Evolutionary conservation across 305 asterid species (phyloP).

Genomic region (Solanum chacoense): DNA sequence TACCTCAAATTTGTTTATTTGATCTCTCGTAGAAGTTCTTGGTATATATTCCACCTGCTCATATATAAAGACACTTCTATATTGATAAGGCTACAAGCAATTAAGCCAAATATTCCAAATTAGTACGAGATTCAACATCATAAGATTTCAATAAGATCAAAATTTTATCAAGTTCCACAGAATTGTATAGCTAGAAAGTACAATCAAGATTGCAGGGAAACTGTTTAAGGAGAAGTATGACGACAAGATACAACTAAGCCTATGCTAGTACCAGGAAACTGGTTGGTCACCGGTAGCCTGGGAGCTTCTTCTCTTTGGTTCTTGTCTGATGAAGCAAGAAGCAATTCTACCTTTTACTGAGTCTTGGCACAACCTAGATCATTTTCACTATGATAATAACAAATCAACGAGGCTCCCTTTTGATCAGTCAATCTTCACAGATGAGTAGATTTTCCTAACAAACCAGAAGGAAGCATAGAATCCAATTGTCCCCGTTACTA

Average conservation of each 20-base stretch:
- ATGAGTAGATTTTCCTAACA: constrained; percentile 80
- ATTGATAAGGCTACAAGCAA: neutral
- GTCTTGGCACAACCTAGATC: neutral
- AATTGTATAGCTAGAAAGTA: neutral
- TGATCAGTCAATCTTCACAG: constrained; percentile 83
- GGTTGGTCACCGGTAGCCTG: neutral
- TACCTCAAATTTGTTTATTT: neutral
- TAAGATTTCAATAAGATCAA: neutral
- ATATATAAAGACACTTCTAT: neutral
- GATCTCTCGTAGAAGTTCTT: neutral
- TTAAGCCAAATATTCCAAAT: neutral
- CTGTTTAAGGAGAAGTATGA: neutral
- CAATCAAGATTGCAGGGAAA: neutral
- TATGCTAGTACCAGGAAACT: constrained; percentile 14
- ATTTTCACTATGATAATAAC: neutral
- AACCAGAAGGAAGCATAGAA: constrained; percentile 95
- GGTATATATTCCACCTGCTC: neutral
- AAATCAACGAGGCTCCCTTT: neutral
- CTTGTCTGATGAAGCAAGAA: constrained; percentile 13
- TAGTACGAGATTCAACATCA: neutral
- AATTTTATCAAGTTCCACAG: neutral
- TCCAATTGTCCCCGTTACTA: constrained; percentile 85
- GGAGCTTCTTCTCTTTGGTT: neutral
- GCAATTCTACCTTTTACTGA: neutral
- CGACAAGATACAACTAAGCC: neutral